phyloP scores from a whole-genome alignment of 352 stramenopile species.

The Pythium brachiatum region DNA sequence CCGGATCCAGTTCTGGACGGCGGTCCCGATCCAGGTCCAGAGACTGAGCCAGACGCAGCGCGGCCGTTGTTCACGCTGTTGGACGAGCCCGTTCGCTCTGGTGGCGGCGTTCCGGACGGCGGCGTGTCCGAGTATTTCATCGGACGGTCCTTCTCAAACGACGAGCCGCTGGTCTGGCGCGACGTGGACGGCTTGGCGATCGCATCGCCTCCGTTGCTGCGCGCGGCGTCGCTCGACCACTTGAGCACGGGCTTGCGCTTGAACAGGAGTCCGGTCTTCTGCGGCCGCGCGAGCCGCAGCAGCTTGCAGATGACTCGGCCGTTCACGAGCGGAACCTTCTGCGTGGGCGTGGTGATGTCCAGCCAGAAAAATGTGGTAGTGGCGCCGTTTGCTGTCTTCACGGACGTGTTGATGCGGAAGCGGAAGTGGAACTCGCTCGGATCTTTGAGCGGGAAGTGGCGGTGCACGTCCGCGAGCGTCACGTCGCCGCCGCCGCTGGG shows the following conservation, averaged over 20 bases:
- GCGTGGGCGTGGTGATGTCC: constrained; percentile 47
- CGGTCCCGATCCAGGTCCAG: constrained; percentile 17
- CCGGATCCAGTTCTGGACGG: constrained; percentile 39
- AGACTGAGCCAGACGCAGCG: constrained; percentile 8
- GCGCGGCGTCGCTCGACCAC: constrained; percentile 32
- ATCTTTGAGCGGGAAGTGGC: constrained; percentile 58
- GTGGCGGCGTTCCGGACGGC: constrained; percentile 12
- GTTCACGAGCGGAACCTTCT: constrained; percentile 73
- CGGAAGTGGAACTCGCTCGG: constrained; percentile 72
- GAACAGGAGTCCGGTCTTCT: constrained; percentile 64
- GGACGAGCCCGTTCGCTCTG: constrained; percentile 4
- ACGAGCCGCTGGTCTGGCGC: constrained; percentile 24
- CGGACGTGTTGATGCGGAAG: constrained; percentile 68
- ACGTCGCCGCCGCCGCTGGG: constrained; percentile 36
- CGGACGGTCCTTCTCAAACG: constrained; percentile 51
- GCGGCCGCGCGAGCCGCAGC: constrained; percentile 57
- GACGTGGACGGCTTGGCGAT: constrained; percentile 22
- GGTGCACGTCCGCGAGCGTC: constrained; percentile 68
- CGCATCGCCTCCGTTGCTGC: constrained; percentile 3
- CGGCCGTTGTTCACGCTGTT: constrained; percentile 8
- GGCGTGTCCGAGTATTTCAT: constrained; percentile 66
- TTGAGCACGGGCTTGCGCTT: constrained; percentile 71
- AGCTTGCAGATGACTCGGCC: constrained; percentile 84
- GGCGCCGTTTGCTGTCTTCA: constrained; percentile 33
- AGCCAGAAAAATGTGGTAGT: constrained; percentile 79